Base-by-base conservation (phyloP, 495 filamentous ascomycete species). In the Aspergillus coremiiformis region DNA sequence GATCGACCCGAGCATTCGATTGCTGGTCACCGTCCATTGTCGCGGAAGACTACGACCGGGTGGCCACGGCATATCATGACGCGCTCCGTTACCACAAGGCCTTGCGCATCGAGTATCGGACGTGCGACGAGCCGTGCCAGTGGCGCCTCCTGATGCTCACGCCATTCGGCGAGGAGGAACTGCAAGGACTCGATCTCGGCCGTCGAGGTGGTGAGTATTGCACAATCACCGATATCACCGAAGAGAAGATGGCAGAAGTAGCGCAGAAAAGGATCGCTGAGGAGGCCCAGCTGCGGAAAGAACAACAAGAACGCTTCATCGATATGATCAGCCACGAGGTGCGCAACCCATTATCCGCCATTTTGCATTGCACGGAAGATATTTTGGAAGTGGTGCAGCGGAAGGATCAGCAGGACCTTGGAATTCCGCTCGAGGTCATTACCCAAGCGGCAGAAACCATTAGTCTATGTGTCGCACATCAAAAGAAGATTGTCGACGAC, bases 271-370 rank as follows among this genome's bases (percentile, higher is more conserved):
- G 82, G 47, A 74, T 80, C 56, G 81, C 82, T 26, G 72, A 79
- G 55, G 83, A 82, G 60, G 85, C 81, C 5, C 75, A 85, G 44
- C 81, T 83, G 52, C 75, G 78, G 37, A 86, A 87, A 61, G 69
- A 79, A 30, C 80, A 85, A 52, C 83, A 86, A 55, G 84, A 92
- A 60, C 90, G 89, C 53, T 94, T 92, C 65, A 91, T 93, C 59
- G 88, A 92, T 64, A 92, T 90, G 55, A 90, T 86, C 6, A 89
- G 84, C 54, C 89, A 95, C 58, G 89, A 95, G 60, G 88, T 93
- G 74, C 80, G 88, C 8, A 95, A 93, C 54, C 89, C 89, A 1
- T 73, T 93, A 8, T 85, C 81, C 39, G 88, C 88, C 7, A 89
- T 92, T 41, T 66, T 91, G 29, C 87, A 91, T 65, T 90, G 86